Conservation (phyloP, 2,329 filamentous ascomycete species). For the Fusarium ramigenum region DNA sequence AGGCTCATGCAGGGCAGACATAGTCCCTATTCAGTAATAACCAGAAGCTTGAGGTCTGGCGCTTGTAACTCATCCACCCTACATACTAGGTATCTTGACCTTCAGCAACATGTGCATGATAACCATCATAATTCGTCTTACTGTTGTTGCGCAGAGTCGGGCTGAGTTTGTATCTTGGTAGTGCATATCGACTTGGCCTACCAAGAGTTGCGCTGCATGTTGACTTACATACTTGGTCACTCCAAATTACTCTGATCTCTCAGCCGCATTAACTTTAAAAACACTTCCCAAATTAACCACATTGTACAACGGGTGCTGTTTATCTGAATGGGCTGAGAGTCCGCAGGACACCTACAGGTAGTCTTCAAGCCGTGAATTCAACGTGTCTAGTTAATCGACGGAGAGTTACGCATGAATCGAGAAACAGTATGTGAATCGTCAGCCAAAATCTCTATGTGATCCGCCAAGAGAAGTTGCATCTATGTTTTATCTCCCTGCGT, state of each 20-base stretch:
- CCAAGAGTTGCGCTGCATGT: neutral
- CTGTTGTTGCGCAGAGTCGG: neutral
- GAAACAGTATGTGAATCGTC: rapidly evolving
- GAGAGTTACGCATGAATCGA: too few relatives aligned
- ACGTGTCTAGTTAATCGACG: neutral
- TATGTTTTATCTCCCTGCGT: neutral
- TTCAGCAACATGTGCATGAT: rapidly evolving
- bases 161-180: neutral
- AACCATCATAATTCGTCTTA: rapidly evolving
- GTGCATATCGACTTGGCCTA: neutral
- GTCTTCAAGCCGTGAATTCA: neutral
- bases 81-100: rapidly evolving
- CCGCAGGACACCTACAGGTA: too few relatives aligned
- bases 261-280: rapidly evolving
- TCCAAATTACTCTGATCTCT: too few relatives aligned
- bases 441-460: rapidly evolving
- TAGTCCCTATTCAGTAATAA: neutral
- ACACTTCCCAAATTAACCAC: rapidly evolving
- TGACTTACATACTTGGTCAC: neutral
- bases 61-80: neutral
- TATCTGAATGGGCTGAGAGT: neutral
- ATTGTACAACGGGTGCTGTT: rapidly evolving
- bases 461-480: neutral
- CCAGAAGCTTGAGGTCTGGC: neutral
- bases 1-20: neutral